Conservation (phyloP, 2,329 filamentous ascomycete species). For the Xylariomycetidae sp. region DNA sequence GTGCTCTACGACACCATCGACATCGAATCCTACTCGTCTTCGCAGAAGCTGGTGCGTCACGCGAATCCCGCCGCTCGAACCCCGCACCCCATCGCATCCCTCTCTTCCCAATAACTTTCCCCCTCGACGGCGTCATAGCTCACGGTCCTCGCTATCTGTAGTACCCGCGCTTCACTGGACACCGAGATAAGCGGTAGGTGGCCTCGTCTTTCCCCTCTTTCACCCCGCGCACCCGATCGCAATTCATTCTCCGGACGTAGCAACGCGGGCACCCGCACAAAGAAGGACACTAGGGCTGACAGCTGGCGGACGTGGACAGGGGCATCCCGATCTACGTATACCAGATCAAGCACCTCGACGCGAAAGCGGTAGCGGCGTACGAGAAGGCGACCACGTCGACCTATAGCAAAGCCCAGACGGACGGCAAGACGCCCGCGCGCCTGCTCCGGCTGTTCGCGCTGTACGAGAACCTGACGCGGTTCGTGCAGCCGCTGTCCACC, state of each 20-base stretch:
- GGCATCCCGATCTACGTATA: slow-evolving; percentile 91
- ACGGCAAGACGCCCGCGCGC: slow-evolving; percentile 64
- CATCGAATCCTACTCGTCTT: slow-evolving; percentile 74
- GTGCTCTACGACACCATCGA: slow-evolving; percentile 83
- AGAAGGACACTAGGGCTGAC: neutral
- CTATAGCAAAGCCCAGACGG: slow-evolving; percentile 52
- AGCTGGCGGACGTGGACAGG: slow-evolving; percentile 33
- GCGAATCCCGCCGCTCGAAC: slow-evolving; percentile 6
- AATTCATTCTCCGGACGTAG: neutral
- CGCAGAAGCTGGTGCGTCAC: slow-evolving; percentile 65
- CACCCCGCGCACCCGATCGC: too few species aligned
- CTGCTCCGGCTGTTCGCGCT: slow-evolving; percentile 83
- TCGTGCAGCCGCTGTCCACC: slow-evolving; percentile 79
- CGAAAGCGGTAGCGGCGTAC: slow-evolving; percentile 74
- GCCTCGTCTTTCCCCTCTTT: neutral
- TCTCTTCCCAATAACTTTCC: too few species aligned
- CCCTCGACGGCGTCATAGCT: too few species aligned
- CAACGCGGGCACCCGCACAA: slow-evolving; percentile 2
- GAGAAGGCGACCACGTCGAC: slow-evolving; percentile 55
- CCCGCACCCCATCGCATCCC: too few species aligned
- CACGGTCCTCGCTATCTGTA: slow-evolving; percentile 29
- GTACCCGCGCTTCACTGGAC: slow-evolving; percentile 95
- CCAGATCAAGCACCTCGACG: slow-evolving; percentile 76
- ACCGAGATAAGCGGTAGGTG: slow-evolving; percentile 60
- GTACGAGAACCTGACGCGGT: slow-evolving; percentile 87